phyloP scores from a whole-genome alignment of 306 rosid genomes.

The Vigna nakashimae region DNA sequence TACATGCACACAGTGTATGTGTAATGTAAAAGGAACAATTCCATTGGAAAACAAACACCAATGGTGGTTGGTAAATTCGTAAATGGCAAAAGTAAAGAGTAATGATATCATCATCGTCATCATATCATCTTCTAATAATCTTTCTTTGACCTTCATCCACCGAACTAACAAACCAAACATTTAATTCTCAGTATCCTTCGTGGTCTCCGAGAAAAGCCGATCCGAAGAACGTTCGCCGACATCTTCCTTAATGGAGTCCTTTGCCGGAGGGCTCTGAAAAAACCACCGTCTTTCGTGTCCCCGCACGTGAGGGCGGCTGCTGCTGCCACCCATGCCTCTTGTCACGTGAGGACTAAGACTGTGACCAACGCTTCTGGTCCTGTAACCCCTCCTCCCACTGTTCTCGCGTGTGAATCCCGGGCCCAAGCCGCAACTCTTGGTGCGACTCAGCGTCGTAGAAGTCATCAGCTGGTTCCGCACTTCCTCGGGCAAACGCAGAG shows the following conservation, averaged over 20 bases:
- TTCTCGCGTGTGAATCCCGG: slow-evolving; percentile 56
- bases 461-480: slow-evolving; percentile 67
- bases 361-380: slow-evolving; percentile 56
- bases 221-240: slow-evolving; percentile 62
- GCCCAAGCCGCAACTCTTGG: slow-evolving; percentile 55
- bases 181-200: slow-evolving; percentile 5
- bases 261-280: slow-evolving; percentile 36
- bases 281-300: slow-evolving; percentile 48
- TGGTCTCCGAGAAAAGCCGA: slow-evolving; percentile 15
- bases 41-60: too few relatives aligned
- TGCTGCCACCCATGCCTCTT: slow-evolving; percentile 21
- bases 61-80: too few relatives aligned
- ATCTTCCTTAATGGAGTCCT: slow-evolving; percentile 28
- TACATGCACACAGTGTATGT: too few relatives aligned
- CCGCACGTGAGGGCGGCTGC: not conserved
- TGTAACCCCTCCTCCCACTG: slow-evolving; percentile 62
- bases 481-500: slow-evolving; percentile 76
- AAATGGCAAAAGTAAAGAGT: not conserved
- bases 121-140: not conserved
- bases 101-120: not conserved
- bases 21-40: too few relatives aligned
- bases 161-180: not conserved
- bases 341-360: not conserved
- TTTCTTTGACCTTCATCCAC: not conserved
- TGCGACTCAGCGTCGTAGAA: slow-evolving; percentile 46